Conservation (phyloP, 805 yeast species). For the Hanseniaspora pseudoguilliermondii region DNA sequence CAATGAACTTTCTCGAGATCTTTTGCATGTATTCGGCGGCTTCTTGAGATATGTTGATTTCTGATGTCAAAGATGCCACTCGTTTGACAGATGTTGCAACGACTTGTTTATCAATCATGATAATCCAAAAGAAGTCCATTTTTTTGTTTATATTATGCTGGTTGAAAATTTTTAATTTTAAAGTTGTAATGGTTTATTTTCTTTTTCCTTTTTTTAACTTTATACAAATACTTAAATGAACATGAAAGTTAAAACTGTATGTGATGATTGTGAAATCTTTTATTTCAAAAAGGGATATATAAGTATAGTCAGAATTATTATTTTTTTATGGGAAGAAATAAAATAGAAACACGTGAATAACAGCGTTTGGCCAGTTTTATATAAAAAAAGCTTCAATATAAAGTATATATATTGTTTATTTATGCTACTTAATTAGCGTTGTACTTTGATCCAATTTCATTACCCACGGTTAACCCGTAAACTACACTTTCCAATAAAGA, state of each 20-base stretch:
- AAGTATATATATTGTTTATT: neutral
- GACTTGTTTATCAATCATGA: conserved; percentile 1
- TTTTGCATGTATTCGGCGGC: neutral
- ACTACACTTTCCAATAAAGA: conserved; percentile 49
- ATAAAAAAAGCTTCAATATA: neutral
- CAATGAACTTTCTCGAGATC: neutral
- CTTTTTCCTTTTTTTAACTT: no score
- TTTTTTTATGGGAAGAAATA: neutral
- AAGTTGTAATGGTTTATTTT: no score
- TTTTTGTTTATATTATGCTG: neutral
- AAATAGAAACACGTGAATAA: neutral
- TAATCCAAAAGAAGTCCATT: conserved; percentile 8
- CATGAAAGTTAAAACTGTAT: no score
- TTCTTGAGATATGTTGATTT: neutral
- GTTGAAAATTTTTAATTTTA: no score
- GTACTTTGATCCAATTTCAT: conserved; percentile 20
- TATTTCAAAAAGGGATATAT: no score
- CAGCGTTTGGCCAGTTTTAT: no score
- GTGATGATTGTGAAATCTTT: no score
- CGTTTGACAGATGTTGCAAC: neutral
- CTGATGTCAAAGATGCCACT: neutral
- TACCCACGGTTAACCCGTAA: conserved; percentile 43
- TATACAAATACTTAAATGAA: no score
- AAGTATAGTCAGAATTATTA: no score
- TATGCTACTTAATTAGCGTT: no score